Percentiles rank a stretch among this genome's conserved stretches.
Evolutionary conservation across 768 basidiomycete genomes (phyloP).

Genomic region (Chalciporus chontae): DNA sequence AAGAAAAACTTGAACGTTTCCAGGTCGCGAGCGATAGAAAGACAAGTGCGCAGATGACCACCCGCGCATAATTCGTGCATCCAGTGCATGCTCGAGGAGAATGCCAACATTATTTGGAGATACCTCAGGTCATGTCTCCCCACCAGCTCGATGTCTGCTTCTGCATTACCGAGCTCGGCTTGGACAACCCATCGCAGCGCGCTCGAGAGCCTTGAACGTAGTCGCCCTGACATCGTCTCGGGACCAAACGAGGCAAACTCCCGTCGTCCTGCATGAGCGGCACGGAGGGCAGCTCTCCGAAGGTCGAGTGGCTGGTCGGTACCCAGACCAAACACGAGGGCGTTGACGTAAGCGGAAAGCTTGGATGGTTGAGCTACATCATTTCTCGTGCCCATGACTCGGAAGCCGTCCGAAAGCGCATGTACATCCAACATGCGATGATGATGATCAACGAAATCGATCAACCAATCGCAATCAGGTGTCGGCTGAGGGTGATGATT

Average conservation of each 20-base stretch:
- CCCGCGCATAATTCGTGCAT: not conserved
- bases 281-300: slow-evolving; percentile 3
- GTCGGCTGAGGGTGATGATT: not conserved
- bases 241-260: slow-evolving; percentile 1
- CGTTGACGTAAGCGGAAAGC: not conserved
- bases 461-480: slow-evolving; percentile 1
- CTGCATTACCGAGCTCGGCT: not conserved
- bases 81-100: slow-evolving; percentile 3
- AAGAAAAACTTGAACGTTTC: slow-evolving; percentile 1
- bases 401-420: slow-evolving; percentile 8
- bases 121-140: slow-evolving; percentile 5
- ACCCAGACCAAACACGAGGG: not conserved
- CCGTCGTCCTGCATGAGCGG: slow-evolving; percentile 1
- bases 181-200: not conserved
- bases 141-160: not conserved
- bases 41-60: slow-evolving; percentile 3
- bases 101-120: slow-evolving; percentile 5
- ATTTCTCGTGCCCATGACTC: slow-evolving; percentile 4
- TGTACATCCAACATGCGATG: not conserved
- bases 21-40: slow-evolving; percentile 1
- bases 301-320: slow-evolving; percentile 1
- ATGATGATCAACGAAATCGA: slow-evolving; percentile 6
- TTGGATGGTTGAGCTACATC: not conserved
- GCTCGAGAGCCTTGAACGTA: not conserved
- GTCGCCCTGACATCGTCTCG: not conserved